Conservation (phyloP, 2,329 filamentous ascomycete species). For the Nothopassalora personata region DNA sequence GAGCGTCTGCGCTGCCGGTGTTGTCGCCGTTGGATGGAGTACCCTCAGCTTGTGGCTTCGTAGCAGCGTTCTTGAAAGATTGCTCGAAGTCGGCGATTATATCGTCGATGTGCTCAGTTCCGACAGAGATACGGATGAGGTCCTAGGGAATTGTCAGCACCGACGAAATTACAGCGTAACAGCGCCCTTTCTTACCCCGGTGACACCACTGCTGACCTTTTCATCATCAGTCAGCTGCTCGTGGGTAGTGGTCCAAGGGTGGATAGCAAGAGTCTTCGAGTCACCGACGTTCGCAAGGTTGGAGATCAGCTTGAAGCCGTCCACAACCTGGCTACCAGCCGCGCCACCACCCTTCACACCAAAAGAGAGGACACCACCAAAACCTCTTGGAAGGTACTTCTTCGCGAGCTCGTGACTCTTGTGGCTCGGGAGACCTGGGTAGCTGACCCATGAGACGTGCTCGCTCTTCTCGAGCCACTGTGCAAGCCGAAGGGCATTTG, state of each 20-base stretch:
- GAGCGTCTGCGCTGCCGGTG: slow-evolving; percentile 22
- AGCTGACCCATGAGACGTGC: slow-evolving; percentile 88
- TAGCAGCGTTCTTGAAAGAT: slow-evolving; percentile 62
- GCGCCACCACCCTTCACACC: slow-evolving; percentile 82
- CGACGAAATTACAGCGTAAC: background rate
- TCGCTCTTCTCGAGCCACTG: slow-evolving; percentile 76
- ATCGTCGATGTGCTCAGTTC: slow-evolving; percentile 94
- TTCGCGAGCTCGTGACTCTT: slow-evolving; percentile 73
- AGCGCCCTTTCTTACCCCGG: slow-evolving; percentile 33
- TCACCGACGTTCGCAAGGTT: slow-evolving; percentile 96
- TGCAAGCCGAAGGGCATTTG: slow-evolving; percentile 75
- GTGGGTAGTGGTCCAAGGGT: slow-evolving; percentile 93
- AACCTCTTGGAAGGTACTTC: slow-evolving; percentile 79
- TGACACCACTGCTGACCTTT: slow-evolving; percentile 73
- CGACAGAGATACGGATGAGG: slow-evolving; percentile 89
- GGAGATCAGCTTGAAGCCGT: slow-evolving; percentile 89
- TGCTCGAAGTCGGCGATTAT: slow-evolving; percentile 95
- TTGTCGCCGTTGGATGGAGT: slow-evolving; percentile 21
- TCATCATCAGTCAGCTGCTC: slow-evolving; percentile 84
- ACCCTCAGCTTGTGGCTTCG: slow-evolving; percentile 35
- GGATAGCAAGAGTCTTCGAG: slow-evolving; percentile 89
- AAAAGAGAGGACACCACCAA: slow-evolving; percentile 86
- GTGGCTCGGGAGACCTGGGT: slow-evolving; percentile 81
- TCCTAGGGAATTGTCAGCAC: slow-evolving; percentile 51
- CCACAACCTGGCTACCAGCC: slow-evolving; percentile 84